A percentile compares a stretch with the other conserved stretches of the same genome.
Conservation (phyloP, 192 early-diverging fungal species). For the Backusella sp. region DNA sequence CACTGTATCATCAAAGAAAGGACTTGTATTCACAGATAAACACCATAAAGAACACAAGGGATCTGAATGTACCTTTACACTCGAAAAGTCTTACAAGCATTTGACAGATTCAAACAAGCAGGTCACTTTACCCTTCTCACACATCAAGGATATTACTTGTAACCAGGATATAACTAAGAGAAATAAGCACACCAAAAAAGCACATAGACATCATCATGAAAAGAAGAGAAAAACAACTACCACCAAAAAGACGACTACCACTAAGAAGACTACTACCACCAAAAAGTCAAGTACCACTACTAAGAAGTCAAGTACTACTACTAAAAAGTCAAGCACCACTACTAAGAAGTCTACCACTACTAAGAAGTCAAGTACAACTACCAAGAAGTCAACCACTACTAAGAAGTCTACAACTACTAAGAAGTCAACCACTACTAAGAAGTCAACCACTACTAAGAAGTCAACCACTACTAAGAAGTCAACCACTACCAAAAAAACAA, state of each 20-base stretch:
- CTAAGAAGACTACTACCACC: constrained; percentile 6
- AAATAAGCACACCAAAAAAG: neutral
- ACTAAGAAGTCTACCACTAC: neutral
- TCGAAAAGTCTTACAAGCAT: neutral
- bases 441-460: neutral
- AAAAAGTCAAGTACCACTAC: neutral
- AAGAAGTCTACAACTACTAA: neutral
- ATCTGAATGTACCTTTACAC: neutral
- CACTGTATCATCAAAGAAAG: neutral
- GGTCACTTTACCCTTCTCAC: neutral
- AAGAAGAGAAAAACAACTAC: neutral
- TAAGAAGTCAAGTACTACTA: neutral
- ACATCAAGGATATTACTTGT: neutral
- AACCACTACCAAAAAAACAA: neutral
- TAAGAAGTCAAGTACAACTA: neutral
- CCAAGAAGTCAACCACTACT: neutral
- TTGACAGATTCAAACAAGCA: neutral
- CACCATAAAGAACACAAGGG: neutral
- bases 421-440: neutral
- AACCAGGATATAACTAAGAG: neutral
- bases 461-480: neutral
- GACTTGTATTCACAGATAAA: neutral
- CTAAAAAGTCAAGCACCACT: neutral
- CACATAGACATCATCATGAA: neutral
- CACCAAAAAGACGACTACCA: neutral